Evolutionary conservation across 2,329 filamentous ascomycete species (phyloP), one percentile per base, ranked within the genome.

Genomic region (Aspergillus fischeri): DNA sequence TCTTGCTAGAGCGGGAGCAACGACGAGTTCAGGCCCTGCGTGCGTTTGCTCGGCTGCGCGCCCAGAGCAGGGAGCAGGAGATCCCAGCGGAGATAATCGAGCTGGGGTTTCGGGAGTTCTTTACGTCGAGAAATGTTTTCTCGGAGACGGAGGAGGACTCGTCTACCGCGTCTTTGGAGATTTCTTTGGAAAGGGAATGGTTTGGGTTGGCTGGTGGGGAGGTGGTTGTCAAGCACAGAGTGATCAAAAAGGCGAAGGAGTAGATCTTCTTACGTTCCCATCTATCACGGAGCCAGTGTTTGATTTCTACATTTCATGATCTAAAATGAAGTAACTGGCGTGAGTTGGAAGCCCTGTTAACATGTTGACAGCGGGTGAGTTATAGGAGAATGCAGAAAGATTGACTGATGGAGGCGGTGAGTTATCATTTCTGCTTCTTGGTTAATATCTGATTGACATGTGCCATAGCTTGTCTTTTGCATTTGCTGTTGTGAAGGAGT

Each of bases 1-100:
- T 73, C 6, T 38, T 74, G 4, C 47, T 58, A 3, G 66, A 69
- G 54, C 66, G 72, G 4, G 72, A 74, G 59, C 27, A 55, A 6
- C 67, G 70, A 27, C 68, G 72, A 3, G 28, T 63, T 3, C 52
- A 60, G 24, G 69, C 66, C 3, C 56, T 72, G 14, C 52, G 52
- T 3, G 51, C 49, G 49, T 55, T 55, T 35, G 51, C 27, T n/a
- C 29, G 35, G n/a, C 27, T 49, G 52, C 14, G 53, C 32, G 11
- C 20, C 28, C 35, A 49, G 20, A 55, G n/a, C 35, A 41, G 20
- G 20, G 20, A 55, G 35, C 35, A 38, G 11, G 28, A 58, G 45
- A 49, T 47, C 52, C 50, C 60, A 20, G 35, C 24, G 3, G 60
- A 61, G 2, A 35, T 61, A 29, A 50, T 51, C 8, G 63, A 65